Conservation (phyloP, 805 yeast species). For the Kodamaea restingae region DNA sequence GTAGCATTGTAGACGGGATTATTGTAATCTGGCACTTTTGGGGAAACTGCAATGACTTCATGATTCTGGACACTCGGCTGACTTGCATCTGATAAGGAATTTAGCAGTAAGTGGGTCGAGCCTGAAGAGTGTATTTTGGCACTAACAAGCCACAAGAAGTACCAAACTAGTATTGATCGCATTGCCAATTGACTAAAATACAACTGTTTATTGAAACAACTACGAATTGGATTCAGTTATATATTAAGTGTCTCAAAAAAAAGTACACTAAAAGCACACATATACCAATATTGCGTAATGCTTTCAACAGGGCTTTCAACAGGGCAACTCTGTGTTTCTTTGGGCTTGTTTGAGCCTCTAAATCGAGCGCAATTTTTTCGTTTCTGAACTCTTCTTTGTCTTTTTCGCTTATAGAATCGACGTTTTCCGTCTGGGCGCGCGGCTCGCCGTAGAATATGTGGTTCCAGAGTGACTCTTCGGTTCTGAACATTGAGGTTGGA, state of each 20-base stretch:
- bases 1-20: constrained; percentile 38
- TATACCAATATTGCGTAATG: neutral
- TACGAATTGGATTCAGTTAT: no score
- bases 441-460: constrained; percentile 6
- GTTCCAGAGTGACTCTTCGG: constrained; percentile 5
- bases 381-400: no score
- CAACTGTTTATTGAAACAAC: no score
- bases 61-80: neutral
- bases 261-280: no score
- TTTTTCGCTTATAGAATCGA: no score
- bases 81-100: neutral
- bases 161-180: no score
- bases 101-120: neutral
- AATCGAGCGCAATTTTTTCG: constrained; percentile 1
- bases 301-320: no score
- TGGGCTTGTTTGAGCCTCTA: neutral
- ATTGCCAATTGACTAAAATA: no score
- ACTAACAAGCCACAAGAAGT: no score
- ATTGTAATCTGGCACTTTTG: constrained; percentile 16
- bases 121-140: no score
- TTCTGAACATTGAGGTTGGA: neutral
- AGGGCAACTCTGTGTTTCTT: no score
- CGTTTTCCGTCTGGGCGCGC: neutral
- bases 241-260: no score
- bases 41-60: constrained; percentile 18